phyloP scores from a whole-genome alignment of 116 monocot genomes.

The Thalassia testudinum region DNA sequence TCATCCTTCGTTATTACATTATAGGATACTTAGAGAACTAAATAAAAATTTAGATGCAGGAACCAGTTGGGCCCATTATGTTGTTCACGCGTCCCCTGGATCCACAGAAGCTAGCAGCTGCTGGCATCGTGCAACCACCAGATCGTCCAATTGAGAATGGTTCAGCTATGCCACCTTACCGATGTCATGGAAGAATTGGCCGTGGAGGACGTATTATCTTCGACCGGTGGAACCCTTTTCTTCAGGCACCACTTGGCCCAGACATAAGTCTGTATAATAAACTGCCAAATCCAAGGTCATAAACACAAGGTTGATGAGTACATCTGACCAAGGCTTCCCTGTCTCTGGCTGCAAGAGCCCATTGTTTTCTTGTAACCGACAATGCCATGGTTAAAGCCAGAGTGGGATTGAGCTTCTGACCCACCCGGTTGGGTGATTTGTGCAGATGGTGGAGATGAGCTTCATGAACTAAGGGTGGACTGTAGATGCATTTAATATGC shows the following conservation, averaged over 20 bases:
- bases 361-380: too few relatives aligned
- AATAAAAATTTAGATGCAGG: neutral
- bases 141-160: constrained; percentile 62
- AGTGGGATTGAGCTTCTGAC: too few relatives aligned
- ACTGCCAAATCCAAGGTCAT: constrained; percentile 1
- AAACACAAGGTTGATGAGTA: constrained; percentile 2
- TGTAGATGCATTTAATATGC: too few relatives aligned
- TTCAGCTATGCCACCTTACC: constrained; percentile 30
- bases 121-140: constrained; percentile 50
- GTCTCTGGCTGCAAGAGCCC: too few relatives aligned
- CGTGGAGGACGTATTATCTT: constrained; percentile 92
- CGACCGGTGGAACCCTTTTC: constrained; percentile 43
- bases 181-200: constrained; percentile 68
- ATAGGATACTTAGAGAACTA: neutral
- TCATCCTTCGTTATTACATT: neutral
- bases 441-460: too few relatives aligned
- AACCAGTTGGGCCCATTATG: constrained; percentile 38
- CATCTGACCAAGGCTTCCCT: too few relatives aligned
- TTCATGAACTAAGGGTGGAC: too few relatives aligned
- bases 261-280: constrained; percentile 6
- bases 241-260: constrained; percentile 4
- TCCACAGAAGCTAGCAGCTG: constrained; percentile 44
- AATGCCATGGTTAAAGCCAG: too few relatives aligned
- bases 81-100: constrained; percentile 69
- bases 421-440: too few relatives aligned